Evolutionary conservation across 176 grass and related monocot species (phyloP), one percentile per base, ranked within the genome.

Genomic region (Triticum monococcum): DNA sequence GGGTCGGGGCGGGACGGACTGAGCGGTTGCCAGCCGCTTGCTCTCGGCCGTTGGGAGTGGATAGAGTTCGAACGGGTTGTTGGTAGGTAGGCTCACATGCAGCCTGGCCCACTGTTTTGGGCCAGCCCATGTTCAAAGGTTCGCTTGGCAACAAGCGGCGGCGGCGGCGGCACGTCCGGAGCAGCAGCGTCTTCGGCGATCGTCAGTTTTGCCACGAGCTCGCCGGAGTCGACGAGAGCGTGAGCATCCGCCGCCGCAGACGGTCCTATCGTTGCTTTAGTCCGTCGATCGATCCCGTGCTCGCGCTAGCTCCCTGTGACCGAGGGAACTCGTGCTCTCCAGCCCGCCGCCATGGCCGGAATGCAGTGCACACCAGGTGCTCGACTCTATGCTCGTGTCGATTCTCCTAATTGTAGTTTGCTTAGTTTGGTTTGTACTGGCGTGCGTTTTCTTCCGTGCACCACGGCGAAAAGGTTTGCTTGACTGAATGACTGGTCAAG

Each of bases 21-120:
- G 85, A 23, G 59, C 18, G 54, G 62, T n/a, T 67, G 9, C 13
- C 33, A 40, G 83, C 46, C 70, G 78, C 56, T 52, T 52, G 12
- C 48, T 77, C 82, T 81, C 25, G 89, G 63, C 82, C 86, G 85
- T 85, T 91, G 85, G 77, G 10, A 81, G 38, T 84, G 77, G 86
- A 91, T 88, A 91, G 82, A 41, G 46, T 77, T 84, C 69, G 3
- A 68, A 59, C n/a, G 64, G 64, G 79, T 52, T 23, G 70, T 20
- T 26, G 26, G 35, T 14, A 14, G 40, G 72, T 31, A 75, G 80
- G 71, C 64, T 80, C 3, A 23, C 18, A 72, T n/a, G 5, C 30
- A 37, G 52, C 2, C 40, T 32, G n/a, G 30, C 13, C 28, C 63
- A 46, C n/a, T 41, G 1, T 8, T 67, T 5, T 30, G 23, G 61